Base-by-base conservation (phyloP, 495 filamentous ascomycete genomes). In the Penicillium robsamsonii region DNA sequence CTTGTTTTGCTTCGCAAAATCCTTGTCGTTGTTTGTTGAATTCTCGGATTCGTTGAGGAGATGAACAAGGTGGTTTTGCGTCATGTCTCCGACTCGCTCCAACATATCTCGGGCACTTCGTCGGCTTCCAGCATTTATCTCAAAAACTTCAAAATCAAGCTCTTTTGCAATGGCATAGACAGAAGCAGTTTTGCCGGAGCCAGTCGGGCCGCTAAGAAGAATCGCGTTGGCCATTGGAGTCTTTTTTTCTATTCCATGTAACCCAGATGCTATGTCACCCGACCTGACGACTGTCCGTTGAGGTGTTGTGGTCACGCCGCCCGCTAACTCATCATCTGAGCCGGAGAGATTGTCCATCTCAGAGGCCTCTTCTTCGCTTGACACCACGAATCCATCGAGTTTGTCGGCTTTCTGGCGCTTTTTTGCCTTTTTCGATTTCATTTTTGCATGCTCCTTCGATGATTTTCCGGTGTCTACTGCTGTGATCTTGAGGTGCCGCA, bases 151-250 rank as follows among this genome's bases (percentile, higher is more conserved):
- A 68, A 93, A 97, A 20, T 86, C 93, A 22, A 96, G 81, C 74
- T 99, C 94, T 62, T 92, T 94, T 2, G 95, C 94, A n/a, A 91
- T 88, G 5, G 95, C 95, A 70, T 96, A 92, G 0, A 96, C 86
- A 1, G 90, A 85, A 15, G 95, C 92, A 12, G 92, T 95, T 70
- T 99, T 99, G 8, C 95, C 95, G 66, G 87, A 96, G 2, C 95
- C 95, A 53, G 84, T 75, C 1, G 94, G 92, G 5, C 95, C 95
- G 65, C 92, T 97, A 29, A 99, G 79, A 6, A 99, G 70, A 27
- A 96, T 82, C 2, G 86, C 83, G 64, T 87, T 87, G 27, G 67
- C 59, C 31, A 76, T 43, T 24, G 66, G 74, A 25, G 50, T 72
- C 70, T 81, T 84, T 17, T 81, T 84, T n/a, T 70, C 71, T 17